phyloP scores from a whole-genome alignment of 2,329 filamentous ascomycete species.

The Exophiala sp. region DNA sequence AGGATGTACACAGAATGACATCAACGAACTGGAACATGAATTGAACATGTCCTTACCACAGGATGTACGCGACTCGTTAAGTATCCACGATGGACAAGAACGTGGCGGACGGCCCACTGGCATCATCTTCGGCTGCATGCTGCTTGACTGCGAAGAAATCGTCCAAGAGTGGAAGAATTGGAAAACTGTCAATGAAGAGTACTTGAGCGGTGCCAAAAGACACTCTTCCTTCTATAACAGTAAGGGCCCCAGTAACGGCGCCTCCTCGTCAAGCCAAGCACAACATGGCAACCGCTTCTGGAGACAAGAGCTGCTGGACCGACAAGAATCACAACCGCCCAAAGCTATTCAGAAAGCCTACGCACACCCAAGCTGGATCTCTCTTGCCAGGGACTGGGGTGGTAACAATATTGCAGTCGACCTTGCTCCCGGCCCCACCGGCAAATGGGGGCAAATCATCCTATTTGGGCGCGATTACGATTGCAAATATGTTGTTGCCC shows the following conservation, averaged over 20 bases:
- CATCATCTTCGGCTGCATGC: conserved; percentile 88
- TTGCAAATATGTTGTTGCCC: conserved; percentile 92
- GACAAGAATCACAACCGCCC: conserved; percentile 82
- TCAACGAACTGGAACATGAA: conserved; percentile 95
- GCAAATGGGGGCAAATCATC: conserved; percentile 94
- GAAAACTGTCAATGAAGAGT: conserved; percentile 88
- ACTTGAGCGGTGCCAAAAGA: conserved; percentile 55
- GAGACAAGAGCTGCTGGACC: conserved; percentile 75
- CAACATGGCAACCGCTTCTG: conserved; percentile 55
- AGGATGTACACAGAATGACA: conserved; percentile 84
- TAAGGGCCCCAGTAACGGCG: conserved; percentile 63
- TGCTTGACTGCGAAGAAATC: conserved; percentile 96
- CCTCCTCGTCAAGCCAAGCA: conserved; percentile 52
- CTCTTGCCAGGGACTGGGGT: conserved; percentile 93
- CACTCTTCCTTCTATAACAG: conserved; percentile 58
- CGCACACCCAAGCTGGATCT: conserved; percentile 91
- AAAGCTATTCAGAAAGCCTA: conserved; percentile 88
- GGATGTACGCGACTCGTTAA: conserved; percentile 86
- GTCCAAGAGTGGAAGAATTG: conserved; percentile 97
- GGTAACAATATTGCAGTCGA: conserved; percentile 96
- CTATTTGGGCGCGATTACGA: conserved; percentile 97
- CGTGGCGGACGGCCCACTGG: conserved; percentile 85
- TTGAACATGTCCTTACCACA: conserved; percentile 89
- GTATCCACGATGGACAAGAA: conserved; percentile 94
- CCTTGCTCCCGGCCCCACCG: conserved; percentile 79